A percentile compares a stretch with the other conserved stretches of the same genome.
phyloP scores from a whole-genome alignment of 345 rosid genomes.

The Aquilaria malaccensis region DNA sequence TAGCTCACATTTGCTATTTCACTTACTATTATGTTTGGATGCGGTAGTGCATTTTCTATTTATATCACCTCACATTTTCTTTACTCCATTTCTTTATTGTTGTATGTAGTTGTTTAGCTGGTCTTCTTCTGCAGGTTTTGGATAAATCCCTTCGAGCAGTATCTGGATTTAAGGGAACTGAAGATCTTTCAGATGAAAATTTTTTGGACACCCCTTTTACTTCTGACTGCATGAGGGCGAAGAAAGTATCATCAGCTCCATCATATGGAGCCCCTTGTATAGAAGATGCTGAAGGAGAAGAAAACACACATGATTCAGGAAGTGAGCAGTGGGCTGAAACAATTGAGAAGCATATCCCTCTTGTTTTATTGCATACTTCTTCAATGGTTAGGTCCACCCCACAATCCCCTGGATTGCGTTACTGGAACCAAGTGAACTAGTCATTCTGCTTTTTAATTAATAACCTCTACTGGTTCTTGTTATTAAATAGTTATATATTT shows the following conservation, averaged over 20 bases:
- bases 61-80: neutral
- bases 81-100: neutral
- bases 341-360: constrained; percentile 61
- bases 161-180: constrained; percentile 94
- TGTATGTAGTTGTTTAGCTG: neutral
- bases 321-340: constrained; percentile 64
- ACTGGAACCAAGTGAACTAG: too few relatives aligned
- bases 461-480: too few relatives aligned
- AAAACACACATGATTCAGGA: constrained; percentile 37
- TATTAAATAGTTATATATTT: too few relatives aligned
- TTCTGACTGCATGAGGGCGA: constrained; percentile 70
- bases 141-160: constrained; percentile 87
- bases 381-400: constrained; percentile 53
- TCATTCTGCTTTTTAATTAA: too few relatives aligned
- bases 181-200: constrained; percentile 64
- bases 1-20: neutral
- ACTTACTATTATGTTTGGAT: neutral
- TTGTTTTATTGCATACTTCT: constrained; percentile 58
- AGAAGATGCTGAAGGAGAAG: constrained; percentile 36
- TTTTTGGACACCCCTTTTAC: constrained; percentile 65
- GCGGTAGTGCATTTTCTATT: neutral
- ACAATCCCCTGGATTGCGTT: neutral
- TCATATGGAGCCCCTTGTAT: constrained; percentile 43
- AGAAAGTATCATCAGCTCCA: constrained; percentile 87
- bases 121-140: constrained; percentile 49